Evolutionary conservation across 768 basidiomycete genomes (phyloP), one percentile per base, ranked within the genome.

Genomic region (Lactarius indigo): DNA sequence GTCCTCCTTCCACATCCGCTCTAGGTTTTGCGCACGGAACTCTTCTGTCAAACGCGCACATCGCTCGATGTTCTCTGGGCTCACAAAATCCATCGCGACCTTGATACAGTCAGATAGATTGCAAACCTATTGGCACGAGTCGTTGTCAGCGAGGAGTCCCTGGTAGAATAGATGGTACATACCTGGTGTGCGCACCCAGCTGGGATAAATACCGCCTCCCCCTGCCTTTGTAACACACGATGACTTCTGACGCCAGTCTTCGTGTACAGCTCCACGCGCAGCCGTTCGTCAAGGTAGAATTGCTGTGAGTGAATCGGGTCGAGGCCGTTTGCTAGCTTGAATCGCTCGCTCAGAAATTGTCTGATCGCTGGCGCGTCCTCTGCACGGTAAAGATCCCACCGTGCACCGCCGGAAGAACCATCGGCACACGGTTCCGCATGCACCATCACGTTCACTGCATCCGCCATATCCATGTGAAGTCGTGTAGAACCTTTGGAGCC

Each of bases 81-180:
- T 92, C 69, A 97, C 93, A 76, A 94, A 98, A 77, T 98, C 96
- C 72, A 88, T 84, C 39, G 96, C 96, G 57, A 97, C 92, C 79
- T 98, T 98, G 79, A 98, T 88, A 73, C 93, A 96, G 76, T 97
- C 94, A 18, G 92, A 84, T 56, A 94, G 77, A 74, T 98, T 97
- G 73, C 91, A 90, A 13, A 97, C 95, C 87, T 96, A 72, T 63
- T 5, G 42, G 35, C 44, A 37, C 9, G 12, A 47, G 30, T 15
- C 23, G 9, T 26, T 5, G 39, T 66, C 50, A 63, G 39, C 47
- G 5, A 23, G 18, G 20, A 7, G 17, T 18, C 42, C n/a, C 30
- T 31, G 59, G 54, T 23, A 59, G 1, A 64, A 57, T 59, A 17
- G 55, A 54, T 41, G 50, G 1, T 52, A 74, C 83, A 59, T 58